phyloP scores from a whole-genome alignment of 2,329 filamentous ascomycete genomes.

The Xylariaceae sp. region DNA sequence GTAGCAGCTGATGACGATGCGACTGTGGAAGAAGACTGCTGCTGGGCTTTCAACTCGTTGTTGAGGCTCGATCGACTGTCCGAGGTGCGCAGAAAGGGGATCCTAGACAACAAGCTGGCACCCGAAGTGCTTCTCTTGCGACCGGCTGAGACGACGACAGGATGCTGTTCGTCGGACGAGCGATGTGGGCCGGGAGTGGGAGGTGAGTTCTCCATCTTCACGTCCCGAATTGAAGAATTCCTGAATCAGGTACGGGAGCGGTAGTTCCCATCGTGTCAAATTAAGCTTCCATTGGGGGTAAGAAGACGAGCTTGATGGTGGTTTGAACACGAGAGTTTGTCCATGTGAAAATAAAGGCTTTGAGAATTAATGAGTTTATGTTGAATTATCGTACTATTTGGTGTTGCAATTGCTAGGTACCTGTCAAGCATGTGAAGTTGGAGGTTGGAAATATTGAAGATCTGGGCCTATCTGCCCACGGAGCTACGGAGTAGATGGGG shows the following conservation, averaged over 20 bases:
- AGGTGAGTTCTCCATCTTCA: conserved; percentile 27
- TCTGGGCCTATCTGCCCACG: too few relatives aligned
- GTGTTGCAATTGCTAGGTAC: too few relatives aligned
- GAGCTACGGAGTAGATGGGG: too few relatives aligned
- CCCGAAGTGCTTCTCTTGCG: conserved; percentile 54
- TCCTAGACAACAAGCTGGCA: conserved; percentile 62
- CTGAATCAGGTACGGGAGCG: conserved; percentile 9
- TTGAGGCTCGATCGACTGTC: conserved; percentile 28
- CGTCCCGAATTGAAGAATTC: conserved; percentile 2
- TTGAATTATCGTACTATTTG: too few relatives aligned
- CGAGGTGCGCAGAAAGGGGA: conserved; percentile 61
- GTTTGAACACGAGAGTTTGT: too few relatives aligned
- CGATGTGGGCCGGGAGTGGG: conserved; percentile 29
- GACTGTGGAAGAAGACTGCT: conserved; percentile 16
- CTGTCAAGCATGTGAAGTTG: too few relatives aligned
- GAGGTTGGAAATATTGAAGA: too few relatives aligned
- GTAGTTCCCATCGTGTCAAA: conserved; percentile 22
- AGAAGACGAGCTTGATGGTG: conserved; percentile 1
- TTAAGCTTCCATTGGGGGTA: not conserved
- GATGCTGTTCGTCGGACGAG: conserved; percentile 21
- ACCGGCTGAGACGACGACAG: conserved; percentile 25
- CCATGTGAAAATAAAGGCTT: too few relatives aligned
- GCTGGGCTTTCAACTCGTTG: conserved; percentile 25
- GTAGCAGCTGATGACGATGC: conserved; percentile 7
- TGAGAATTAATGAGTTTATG: too few relatives aligned